Percentiles rank a stretch among this genome's conserved stretches.
Conservation (phyloP, 208 protist species). For the Leishmania lainsoni region DNA sequence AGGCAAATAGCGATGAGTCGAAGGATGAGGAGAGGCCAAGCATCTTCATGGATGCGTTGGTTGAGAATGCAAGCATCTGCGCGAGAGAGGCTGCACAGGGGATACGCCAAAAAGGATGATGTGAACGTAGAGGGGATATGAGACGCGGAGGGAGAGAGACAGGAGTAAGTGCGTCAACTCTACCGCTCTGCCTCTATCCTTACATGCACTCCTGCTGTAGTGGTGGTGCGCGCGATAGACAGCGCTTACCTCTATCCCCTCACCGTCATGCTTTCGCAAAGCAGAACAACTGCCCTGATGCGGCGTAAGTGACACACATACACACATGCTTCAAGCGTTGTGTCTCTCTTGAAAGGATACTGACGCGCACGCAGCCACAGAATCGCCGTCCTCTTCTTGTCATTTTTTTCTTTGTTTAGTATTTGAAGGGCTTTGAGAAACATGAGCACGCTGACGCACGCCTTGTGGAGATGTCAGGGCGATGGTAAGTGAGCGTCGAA, state of each 20-base stretch:
- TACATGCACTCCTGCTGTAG: neutral
- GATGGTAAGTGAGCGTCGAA: neutral
- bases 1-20: neutral
- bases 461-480: neutral
- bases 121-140: neutral
- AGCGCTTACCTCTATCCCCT: too few species aligned
- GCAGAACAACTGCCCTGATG: neutral
- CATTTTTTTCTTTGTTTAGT: neutral
- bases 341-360: neutral
- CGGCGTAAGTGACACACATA: neutral
- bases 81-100: neutral
- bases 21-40: neutral
- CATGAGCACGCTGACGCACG: neutral
- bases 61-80: neutral
- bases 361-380: neutral
- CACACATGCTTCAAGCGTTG: neutral
- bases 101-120: neutral
- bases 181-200: neutral
- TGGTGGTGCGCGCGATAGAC: neutral
- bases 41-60: neutral
- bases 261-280: neutral
- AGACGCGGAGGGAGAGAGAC: neutral
- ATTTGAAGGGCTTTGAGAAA: neutral
- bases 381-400: neutral
- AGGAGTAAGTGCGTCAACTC: neutral